Base-by-base conservation (phyloP, 2,329 filamentous ascomycete genomes). In the Canariomyces notabilis region DNA sequence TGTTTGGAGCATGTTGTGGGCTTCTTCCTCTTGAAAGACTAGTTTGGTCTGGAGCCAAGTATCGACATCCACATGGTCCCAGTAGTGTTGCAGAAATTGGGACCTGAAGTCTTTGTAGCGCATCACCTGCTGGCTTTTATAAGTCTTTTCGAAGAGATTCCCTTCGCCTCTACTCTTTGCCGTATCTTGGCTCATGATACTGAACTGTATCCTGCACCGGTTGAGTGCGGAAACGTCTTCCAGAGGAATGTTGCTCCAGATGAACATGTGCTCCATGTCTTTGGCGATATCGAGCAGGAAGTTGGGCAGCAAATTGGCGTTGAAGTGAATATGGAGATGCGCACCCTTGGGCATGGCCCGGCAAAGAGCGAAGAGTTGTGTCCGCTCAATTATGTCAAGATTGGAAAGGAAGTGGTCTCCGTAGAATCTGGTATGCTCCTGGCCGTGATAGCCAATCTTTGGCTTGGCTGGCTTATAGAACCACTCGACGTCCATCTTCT, bases 241-340 rank as follows among this genome's bases (percentile, higher is more conserved):
- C 23, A 86, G 66, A 4, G 75, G 73, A 23, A 69, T 57, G 29
- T 74, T 75, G 64, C 82, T 86, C 47, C 76, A 79, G 56, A 89
- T 82, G 59, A 80, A 87, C 82, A 89, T 87, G 53, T 75, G 76
- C 1, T 74, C 59, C 70, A 82, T 79, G 5, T 51, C 69, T 68
- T 70, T 76, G 53, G 69, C 77, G 54, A 70, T 69, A 19, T 68
- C 64, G 11, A 89, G 69, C 16, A 89, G 68, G 5, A 80, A 72
- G 2, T 69, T 62, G 8, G 84, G 82, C 12, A 72, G 68, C 4
- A 89, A 68, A 50, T 84, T 86, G n/a, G 85, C 76, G 61, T 89
- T 89, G 70, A 87, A 89, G 62, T 89, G 85, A 19, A 88, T 76
- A 62, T 89, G 85, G 19, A 89, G 69, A 59, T 89, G 82, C 0